Base-by-base conservation (phyloP, 2,329 filamentous ascomycete species). In the Juglanconis juglandina region DNA sequence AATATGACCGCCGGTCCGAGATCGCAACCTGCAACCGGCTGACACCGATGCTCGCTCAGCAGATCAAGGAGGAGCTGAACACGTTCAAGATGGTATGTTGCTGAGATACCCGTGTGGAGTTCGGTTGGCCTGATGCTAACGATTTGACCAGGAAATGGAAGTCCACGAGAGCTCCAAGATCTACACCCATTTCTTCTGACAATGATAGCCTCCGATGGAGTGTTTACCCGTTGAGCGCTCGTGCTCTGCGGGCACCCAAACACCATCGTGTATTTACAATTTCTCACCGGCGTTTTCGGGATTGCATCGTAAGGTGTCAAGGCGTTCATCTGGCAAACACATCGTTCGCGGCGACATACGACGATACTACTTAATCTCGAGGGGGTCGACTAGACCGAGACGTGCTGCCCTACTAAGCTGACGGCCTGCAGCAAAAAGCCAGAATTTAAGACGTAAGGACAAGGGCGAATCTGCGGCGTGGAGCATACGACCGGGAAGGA, bases 101-200 rank as follows among this genome's bases (percentile, higher is more conserved):
- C 14, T 41, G 37, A n/a, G n/a, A 48, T 2, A 37, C 32, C 6
- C 24, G 11, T 10, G 8, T 7, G 30, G 8, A 44, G 7, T 46
- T 17, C 11, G 17, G 71, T 73, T 51, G 51, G 68, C 41, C 37
- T 50, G 53, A 64, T 32, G 66, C 79, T 84, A 74, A 85, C 68
- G 44, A 17, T n/a, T 9, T 10, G 14, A 57, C 44, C 64, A 98
- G 95, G 95, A 99, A 80, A 99, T 99, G 95, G 95, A 98, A 81
- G 95, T 99, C 70, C 95, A 99, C 75, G 95, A 98, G 78, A 91
- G 89, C 74, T 98, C 95, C 67, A 99, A 98, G 81, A 93, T 97
- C 71, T 97, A 99, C 82, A 99, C 95, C 69, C 95, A 99, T 84
- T 99, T 99, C 85, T 98, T 99, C 83, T 99, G 86, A 94, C 77